phyloP scores from a whole-genome alignment of 192 early-diverging fungal species.

The Backusella australiensis region DNA sequence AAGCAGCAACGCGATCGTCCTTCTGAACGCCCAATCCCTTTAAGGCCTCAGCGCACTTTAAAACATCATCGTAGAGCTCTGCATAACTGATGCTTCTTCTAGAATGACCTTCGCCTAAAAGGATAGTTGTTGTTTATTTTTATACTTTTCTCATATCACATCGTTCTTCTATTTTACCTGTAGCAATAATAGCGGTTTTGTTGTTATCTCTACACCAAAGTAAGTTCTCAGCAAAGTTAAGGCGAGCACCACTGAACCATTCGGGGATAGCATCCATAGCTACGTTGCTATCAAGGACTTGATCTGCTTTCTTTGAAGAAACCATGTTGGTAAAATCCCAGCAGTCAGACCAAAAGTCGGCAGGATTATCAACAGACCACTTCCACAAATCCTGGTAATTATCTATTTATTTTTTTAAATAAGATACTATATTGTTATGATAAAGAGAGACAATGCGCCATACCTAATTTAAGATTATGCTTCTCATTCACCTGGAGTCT shows the following conservation, averaged over 20 bases:
- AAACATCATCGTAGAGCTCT: slow-evolving; percentile 70
- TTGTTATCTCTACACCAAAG: slow-evolving; percentile 50
- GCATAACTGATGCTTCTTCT: slow-evolving; percentile 58
- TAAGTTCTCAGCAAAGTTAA: slow-evolving; percentile 95
- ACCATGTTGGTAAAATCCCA: slow-evolving; percentile 76
- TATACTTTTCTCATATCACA: background rate
- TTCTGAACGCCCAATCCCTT: slow-evolving; percentile 60
- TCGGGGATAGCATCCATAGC: slow-evolving; percentile 86
- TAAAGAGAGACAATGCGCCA: background rate
- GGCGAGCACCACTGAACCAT: slow-evolving; percentile 82
- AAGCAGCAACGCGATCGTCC: slow-evolving; percentile 89
- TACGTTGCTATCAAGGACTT: slow-evolving; percentile 66
- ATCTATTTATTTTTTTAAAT: slow-evolving; percentile 24
- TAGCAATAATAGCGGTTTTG: slow-evolving; percentile 55
- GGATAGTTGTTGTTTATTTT: background rate
- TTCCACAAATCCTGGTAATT: slow-evolving; percentile 77
- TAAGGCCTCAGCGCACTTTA: slow-evolving; percentile 71
- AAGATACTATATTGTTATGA: background rate
- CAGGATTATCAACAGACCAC: slow-evolving; percentile 78
- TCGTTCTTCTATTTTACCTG: slow-evolving; percentile 31
- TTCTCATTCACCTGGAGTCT: slow-evolving; percentile 68
- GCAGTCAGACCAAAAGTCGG: slow-evolving; percentile 84
- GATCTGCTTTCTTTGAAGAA: slow-evolving; percentile 29
- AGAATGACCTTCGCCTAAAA: slow-evolving; percentile 43
- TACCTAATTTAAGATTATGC: slow-evolving; percentile 59